phyloP scores from a whole-genome alignment of 192 early-diverging fungal species.

The Gryganskiella cystojenkinii region DNA sequence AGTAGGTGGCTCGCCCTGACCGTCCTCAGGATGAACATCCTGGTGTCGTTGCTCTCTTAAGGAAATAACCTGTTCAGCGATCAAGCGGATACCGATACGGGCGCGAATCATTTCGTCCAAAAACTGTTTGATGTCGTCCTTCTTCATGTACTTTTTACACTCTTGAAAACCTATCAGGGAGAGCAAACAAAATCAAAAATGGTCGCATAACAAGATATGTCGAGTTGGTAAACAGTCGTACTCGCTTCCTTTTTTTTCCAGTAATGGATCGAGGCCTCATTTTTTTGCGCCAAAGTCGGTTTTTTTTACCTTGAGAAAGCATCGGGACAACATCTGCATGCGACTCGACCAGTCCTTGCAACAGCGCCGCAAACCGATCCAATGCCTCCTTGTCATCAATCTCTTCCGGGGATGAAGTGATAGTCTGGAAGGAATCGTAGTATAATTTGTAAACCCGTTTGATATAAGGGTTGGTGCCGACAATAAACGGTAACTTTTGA shows the following conservation, averaged over 20 bases:
- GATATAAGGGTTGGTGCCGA: conserved; percentile 94
- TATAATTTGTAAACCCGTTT: conserved; percentile 84
- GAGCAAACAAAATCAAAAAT: conserved; percentile 1
- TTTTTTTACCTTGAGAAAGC: conserved; percentile 75
- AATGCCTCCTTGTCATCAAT: conserved; percentile 63
- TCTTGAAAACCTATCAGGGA: conserved; percentile 80
- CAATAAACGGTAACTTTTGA: conserved; percentile 92
- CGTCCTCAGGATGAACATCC: conserved; percentile 28
- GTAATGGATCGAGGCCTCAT: too few species aligned
- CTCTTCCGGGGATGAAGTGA: conserved; percentile 73
- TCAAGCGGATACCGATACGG: conserved; percentile 90
- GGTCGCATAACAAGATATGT: too few species aligned
- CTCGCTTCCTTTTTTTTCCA: too few species aligned
- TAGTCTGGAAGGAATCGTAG: conserved; percentile 67
- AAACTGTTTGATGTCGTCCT: conserved; percentile 73
- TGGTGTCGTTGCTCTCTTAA: conserved; percentile 63
- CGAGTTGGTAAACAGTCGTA: too few species aligned
- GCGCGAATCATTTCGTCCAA: conserved; percentile 91
- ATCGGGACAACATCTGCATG: conserved; percentile 90
- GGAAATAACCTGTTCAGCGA: conserved; percentile 92
- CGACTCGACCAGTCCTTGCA: conserved; percentile 77
- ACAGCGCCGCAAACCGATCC: conserved; percentile 73
- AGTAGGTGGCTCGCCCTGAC: conserved; percentile 2
- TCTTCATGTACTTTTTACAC: conserved; percentile 89
- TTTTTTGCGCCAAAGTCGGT: background rate